Evolutionary conservation across 192 early-diverging fungal genomes (phyloP).

Genomic region (Backusella westeae): DNA sequence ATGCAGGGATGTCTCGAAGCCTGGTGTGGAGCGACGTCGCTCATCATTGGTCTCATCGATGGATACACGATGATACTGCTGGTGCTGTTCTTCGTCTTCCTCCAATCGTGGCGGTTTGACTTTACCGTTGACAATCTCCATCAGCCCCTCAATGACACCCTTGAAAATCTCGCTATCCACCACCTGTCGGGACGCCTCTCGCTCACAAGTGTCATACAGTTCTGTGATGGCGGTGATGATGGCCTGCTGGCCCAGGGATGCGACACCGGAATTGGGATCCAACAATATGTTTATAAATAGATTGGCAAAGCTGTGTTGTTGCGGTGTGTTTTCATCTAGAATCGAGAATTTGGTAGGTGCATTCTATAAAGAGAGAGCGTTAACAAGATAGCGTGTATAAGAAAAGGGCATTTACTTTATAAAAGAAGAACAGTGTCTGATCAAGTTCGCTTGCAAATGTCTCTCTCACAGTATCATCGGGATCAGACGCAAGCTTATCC

Average conservation of each 20-base stretch:
- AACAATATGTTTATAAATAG: constrained; percentile 47
- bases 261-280: constrained; percentile 52
- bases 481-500: constrained; percentile 36
- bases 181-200: constrained; percentile 20
- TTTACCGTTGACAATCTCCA: constrained; percentile 24
- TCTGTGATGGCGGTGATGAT: constrained; percentile 43
- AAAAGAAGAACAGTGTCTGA: constrained; percentile 46
- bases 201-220: constrained; percentile 12
- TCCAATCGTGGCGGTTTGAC: constrained; percentile 9
- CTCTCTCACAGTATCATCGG: constrained; percentile 44
- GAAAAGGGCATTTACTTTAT: constrained; percentile 27
- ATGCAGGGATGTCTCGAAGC: constrained; percentile 19
- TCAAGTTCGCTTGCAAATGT: constrained; percentile 44
- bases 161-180: constrained; percentile 50
- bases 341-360: not conserved
- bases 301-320: constrained; percentile 36
- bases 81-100: not conserved
- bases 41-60: not conserved
- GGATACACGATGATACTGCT: constrained; percentile 15
- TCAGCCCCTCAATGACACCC: constrained; percentile 48
- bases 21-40: constrained; percentile 14
- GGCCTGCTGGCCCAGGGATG: constrained; percentile 43
- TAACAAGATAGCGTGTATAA: not conserved
- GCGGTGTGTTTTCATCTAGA: constrained; percentile 1
- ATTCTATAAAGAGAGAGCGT: constrained; percentile 1